These are phyloP conservation scores for Globisporangium viniferum DNA, from an alignment of 352 stramenopile genomes.

Conservation along the genomic window DNA sequence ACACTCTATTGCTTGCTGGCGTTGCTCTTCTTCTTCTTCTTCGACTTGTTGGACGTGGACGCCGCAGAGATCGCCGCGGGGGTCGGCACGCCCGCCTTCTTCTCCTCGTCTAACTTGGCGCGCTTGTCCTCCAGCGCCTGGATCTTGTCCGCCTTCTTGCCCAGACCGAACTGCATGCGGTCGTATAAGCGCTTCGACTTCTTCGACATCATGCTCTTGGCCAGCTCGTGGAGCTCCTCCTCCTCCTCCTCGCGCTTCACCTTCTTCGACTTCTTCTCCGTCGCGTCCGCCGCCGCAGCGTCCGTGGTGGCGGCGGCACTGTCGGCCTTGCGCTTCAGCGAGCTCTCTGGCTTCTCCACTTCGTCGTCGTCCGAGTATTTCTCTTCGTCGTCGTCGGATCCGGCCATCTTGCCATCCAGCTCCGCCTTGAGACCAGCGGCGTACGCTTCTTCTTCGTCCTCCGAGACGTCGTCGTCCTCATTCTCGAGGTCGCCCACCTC, in stretches of 20 bases:
- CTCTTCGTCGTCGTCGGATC: slow-evolving; percentile 29
- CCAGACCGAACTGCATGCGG: slow-evolving; percentile 90
- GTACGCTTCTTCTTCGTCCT: slow-evolving; percentile 74
- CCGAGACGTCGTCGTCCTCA: slow-evolving; percentile 49
- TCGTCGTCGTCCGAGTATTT: slow-evolving; percentile 27
- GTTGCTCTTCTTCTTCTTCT: slow-evolving; percentile 29
- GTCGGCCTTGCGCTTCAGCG: slow-evolving; percentile 48
- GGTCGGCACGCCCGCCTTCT: slow-evolving; percentile 36
- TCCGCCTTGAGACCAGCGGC: slow-evolving; percentile 80
- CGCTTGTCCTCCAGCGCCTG: slow-evolving; percentile 82
- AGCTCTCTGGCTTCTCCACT: slow-evolving; percentile 23
- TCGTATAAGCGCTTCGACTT: slow-evolving; percentile 90
- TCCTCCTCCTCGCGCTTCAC: slow-evolving; percentile 78
- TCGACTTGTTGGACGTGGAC: slow-evolving; percentile 9
- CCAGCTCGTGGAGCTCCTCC: slow-evolving; percentile 77
- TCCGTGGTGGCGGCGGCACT: background rate
- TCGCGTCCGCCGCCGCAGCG: background rate
- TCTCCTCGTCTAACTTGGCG: slow-evolving; percentile 58
- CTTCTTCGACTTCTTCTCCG: slow-evolving; percentile 71
- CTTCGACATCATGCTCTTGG: slow-evolving; percentile 93
- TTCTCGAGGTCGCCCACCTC: slow-evolving; percentile 44
- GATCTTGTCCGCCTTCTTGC: slow-evolving; percentile 87
- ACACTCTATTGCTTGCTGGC: slow-evolving; percentile 16
- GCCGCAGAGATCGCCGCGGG: background rate
- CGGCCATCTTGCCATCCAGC: slow-evolving; percentile 39